Conservation (phyloP, 169 alveolate genomes). For the Pseudocohnilembus persalinus region DNA sequence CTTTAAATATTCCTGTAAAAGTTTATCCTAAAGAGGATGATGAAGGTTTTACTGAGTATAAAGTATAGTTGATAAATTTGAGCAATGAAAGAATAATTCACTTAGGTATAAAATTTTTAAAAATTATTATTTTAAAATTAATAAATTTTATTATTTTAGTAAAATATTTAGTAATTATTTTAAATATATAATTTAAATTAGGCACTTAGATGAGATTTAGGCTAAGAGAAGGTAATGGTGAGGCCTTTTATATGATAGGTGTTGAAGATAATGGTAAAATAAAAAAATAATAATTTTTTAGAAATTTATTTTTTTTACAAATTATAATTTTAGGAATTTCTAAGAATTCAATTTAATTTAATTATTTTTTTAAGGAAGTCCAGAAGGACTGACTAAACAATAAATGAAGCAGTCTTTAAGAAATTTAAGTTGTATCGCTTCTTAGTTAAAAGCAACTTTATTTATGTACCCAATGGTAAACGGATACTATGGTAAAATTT, state of each 20-base stretch:
- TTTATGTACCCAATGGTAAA: slow-evolving; percentile 42
- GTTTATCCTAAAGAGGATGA: slow-evolving; percentile 52
- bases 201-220: slow-evolving; percentile 83
- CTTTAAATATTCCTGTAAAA: neutral
- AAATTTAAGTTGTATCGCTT: slow-evolving; percentile 65
- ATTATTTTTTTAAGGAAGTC: slow-evolving; percentile 14
- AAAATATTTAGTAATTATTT: no score
- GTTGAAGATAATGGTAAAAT: slow-evolving; percentile 81
- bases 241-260: slow-evolving; percentile 80
- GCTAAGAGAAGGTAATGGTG: slow-evolving; percentile 84
- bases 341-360: no score
- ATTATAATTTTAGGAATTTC: no score
- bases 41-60: slow-evolving; percentile 68
- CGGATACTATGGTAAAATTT: slow-evolving; percentile 70
- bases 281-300: no score
- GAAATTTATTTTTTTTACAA: no score
- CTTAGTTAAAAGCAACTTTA: slow-evolving; percentile 54
- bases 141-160: no score
- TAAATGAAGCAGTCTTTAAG: slow-evolving; percentile 72
- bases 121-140: no score
- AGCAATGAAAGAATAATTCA: slow-evolving; percentile 1
- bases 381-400: slow-evolving; percentile 67
- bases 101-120: slow-evolving; percentile 33
- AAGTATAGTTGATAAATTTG: slow-evolving; percentile 58
- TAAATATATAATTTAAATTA: no score